These are phyloP conservation scores for Coemansia sp. DNA, from an alignment of 192 early-diverging fungal species.

Conservation along the genomic window DNA sequence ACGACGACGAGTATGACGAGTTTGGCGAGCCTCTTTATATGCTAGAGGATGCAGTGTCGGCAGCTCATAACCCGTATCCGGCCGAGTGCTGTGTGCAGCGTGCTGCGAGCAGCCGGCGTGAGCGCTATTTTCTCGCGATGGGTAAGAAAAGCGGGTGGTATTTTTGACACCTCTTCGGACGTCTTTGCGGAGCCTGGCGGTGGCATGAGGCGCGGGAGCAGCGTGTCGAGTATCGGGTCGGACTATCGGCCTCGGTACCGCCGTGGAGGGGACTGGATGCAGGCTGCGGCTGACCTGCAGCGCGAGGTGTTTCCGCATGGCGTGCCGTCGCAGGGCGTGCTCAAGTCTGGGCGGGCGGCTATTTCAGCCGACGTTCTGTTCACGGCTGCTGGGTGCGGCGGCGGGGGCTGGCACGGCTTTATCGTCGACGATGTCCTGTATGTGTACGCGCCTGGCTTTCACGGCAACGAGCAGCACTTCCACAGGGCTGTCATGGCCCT, in stretches of 20 bases:
- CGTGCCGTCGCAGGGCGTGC: constrained; percentile 49
- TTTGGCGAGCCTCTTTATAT: constrained; percentile 16
- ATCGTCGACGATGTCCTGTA: constrained; percentile 44
- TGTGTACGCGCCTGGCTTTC: constrained; percentile 31
- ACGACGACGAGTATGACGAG: constrained; percentile 3
- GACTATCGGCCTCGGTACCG: neutral
- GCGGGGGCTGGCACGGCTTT: constrained; percentile 43
- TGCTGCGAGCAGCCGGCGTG: constrained; percentile 37
- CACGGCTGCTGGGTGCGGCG: constrained; percentile 13
- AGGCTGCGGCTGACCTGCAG: constrained; percentile 33
- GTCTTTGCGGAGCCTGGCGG: constrained; percentile 18
- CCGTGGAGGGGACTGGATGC: constrained; percentile 12
- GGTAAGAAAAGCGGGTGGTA: constrained; percentile 61
- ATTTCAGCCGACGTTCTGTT: constrained; percentile 35
- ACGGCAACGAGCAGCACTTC: constrained; percentile 38
- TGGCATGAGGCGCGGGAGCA: neutral
- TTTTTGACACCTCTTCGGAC: constrained; percentile 54
- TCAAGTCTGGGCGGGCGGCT: constrained; percentile 27
- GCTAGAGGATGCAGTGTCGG: constrained; percentile 12
- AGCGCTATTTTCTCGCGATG: constrained; percentile 57
- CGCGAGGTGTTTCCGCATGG: constrained; percentile 46
- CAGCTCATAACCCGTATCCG: constrained; percentile 10
- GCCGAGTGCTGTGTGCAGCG: constrained; percentile 56
- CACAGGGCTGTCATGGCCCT: constrained; percentile 50
- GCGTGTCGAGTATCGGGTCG: neutral